Percentiles rank a stretch among this genome's conserved stretches.
Conservation (phyloP, 176 grass and related monocot species). For the Rhipidocladum racemiflorum region DNA sequence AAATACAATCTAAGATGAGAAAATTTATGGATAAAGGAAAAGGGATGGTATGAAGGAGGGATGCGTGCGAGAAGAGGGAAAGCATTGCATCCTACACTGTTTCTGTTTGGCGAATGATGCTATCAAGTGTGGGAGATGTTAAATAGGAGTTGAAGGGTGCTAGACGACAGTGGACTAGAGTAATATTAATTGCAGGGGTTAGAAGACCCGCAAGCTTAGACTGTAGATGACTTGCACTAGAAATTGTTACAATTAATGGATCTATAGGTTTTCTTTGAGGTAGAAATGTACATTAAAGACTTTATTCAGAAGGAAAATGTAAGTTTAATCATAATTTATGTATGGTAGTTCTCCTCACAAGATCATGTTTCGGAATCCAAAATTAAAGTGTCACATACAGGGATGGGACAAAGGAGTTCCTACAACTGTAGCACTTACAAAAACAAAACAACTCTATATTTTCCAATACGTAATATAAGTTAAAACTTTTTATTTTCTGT, state of each 20-base stretch:
- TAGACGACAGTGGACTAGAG: not conserved
- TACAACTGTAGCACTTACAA: not conserved
- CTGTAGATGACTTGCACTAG: not conserved
- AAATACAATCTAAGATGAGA: not conserved
- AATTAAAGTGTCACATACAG: not conserved
- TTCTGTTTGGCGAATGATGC: not conserved
- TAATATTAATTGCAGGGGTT: not conserved
- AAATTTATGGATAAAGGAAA: not conserved
- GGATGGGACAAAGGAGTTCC: not conserved
- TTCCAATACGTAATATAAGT: not conserved
- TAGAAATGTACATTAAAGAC: not conserved
- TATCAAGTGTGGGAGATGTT: not conserved
- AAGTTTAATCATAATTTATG: not conserved
- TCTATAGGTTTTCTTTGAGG: not conserved
- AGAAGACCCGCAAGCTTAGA: not conserved
- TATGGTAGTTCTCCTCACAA: not conserved
- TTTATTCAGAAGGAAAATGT: not conserved
- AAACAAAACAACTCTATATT: not conserved
- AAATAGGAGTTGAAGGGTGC: not conserved
- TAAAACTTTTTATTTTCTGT: not conserved
- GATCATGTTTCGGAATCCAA: not conserved
- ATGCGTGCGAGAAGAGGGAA: not conserved
- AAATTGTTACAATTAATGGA: too few relatives aligned
- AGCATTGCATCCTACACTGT: not conserved
- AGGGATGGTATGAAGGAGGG: not conserved